These are phyloP conservation scores for Leccinum imitatum DNA, from an alignment of 768 basidiomycete species.

Conservation along the genomic window DNA sequence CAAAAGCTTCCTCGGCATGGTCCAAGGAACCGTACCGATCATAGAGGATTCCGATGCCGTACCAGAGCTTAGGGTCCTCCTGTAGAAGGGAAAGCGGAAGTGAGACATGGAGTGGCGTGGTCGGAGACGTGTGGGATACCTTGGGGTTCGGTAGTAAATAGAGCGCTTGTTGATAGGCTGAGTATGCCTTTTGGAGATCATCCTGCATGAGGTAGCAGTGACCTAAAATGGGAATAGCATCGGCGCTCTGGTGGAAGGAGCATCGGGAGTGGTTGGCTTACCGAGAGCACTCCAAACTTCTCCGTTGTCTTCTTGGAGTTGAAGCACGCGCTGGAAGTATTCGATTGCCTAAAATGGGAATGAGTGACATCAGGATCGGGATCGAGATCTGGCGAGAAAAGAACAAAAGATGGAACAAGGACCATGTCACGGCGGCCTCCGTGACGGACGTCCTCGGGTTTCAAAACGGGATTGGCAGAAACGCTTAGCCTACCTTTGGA, in stretches of 20 bases:
- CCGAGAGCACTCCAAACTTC: slow-evolving; percentile 98
- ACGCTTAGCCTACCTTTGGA: slow-evolving; percentile 67
- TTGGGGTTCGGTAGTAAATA: slow-evolving; percentile 96
- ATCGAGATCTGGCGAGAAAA: slow-evolving; percentile 26
- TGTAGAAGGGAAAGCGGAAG: slow-evolving; percentile 23
- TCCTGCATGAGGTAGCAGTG: slow-evolving; percentile 99
- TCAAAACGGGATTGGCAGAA: slow-evolving; percentile 27
- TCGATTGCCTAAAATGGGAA: slow-evolving; percentile 76
- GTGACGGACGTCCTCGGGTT: slow-evolving; percentile 35
- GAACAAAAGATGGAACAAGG: slow-evolving; percentile 18
- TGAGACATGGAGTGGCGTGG: slow-evolving; percentile 8
- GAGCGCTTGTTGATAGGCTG: slow-evolving; percentile 96
- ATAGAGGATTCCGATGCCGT: slow-evolving; percentile 98
- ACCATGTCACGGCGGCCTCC: slow-evolving; percentile 24
- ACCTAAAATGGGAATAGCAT: slow-evolving; percentile 44
- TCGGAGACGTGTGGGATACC: slow-evolving; percentile 40
- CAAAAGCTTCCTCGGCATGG: slow-evolving; percentile 98
- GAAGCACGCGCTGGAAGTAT: slow-evolving; percentile 91
- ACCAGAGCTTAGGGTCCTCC: slow-evolving; percentile 99
- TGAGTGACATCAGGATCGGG: slow-evolving; percentile 33
- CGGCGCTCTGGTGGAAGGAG: slow-evolving; percentile 14
- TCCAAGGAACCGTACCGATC: slow-evolving; percentile 98
- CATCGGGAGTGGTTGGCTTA: slow-evolving; percentile 35
- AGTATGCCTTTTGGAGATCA: slow-evolving; percentile 97
- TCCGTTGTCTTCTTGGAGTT: slow-evolving; percentile 92